Percentiles rank a stretch among this genome's conserved stretches.
These are phyloP conservation scores for Phialophora tarda DNA, from an alignment of 2,329 filamentous ascomycete genomes.

Conservation along the genomic window DNA sequence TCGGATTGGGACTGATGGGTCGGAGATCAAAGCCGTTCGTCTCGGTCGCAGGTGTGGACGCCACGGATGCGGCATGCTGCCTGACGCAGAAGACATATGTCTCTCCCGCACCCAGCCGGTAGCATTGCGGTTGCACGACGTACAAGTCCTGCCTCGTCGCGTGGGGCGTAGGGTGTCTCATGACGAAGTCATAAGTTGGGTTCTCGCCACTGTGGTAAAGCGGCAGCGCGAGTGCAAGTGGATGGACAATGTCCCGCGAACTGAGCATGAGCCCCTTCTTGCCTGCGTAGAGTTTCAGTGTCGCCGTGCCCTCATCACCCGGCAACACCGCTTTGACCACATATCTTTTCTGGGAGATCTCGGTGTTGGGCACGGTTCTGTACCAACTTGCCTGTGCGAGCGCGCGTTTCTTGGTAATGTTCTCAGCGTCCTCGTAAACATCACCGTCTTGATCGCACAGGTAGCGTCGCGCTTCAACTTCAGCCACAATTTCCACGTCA, in stretches of 20 bases:
- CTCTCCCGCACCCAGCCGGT: slow-evolving; percentile 86
- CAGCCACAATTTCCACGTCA: slow-evolving; percentile 89
- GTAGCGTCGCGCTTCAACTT: slow-evolving; percentile 84
- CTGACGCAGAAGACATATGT: slow-evolving; percentile 97
- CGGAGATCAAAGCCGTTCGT: slow-evolving; percentile 37
- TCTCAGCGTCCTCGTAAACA: slow-evolving; percentile 87
- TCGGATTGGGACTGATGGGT: slow-evolving; percentile 40
- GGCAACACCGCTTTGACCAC: slow-evolving; percentile 91
- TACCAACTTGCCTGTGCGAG: slow-evolving; percentile 93
- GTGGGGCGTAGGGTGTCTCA: slow-evolving; percentile 92
- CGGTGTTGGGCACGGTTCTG: slow-evolving; percentile 56
- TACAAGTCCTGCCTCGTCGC: slow-evolving; percentile 98
- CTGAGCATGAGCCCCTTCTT: slow-evolving; percentile 96
- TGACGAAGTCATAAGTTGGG: slow-evolving; percentile 90
- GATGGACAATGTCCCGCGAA: slow-evolving; percentile 93
- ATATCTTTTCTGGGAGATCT: slow-evolving; percentile 72
- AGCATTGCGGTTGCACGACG: slow-evolving; percentile 93
- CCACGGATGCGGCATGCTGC: slow-evolving; percentile 73
- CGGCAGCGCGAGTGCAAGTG: slow-evolving; percentile 85
- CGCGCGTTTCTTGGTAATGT: slow-evolving; percentile 77
- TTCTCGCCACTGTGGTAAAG: slow-evolving; percentile 91
- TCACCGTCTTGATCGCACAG: slow-evolving; percentile 86
- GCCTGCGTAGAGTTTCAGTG: slow-evolving; percentile 90
- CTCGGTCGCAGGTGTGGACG: slow-evolving; percentile 30
- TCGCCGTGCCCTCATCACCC: slow-evolving; percentile 85